Evolutionary conservation across 345 rosid genomes (phyloP).

Genomic region (Rhizophora apiculata): DNA sequence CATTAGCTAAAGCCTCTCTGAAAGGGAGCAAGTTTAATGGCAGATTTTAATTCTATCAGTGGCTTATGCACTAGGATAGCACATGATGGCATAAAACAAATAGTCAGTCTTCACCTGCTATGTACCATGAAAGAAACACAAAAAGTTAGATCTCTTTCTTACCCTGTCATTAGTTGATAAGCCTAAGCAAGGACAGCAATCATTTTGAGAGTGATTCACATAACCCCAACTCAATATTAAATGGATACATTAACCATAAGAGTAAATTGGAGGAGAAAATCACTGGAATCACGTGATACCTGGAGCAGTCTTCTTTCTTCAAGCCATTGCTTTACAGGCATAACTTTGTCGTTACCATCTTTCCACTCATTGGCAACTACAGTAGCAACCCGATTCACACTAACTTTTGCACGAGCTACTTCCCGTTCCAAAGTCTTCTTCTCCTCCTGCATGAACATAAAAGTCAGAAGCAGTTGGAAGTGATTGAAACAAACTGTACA

Average conservation of each 20-base stretch:
- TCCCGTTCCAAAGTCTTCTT: constrained; percentile 45
- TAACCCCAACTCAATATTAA: not conserved
- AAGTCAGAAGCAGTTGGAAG: constrained; percentile 21
- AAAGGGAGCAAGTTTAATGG: not conserved
- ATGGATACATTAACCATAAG: not conserved
- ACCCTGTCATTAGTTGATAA: not conserved
- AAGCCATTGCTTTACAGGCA: constrained; percentile 53
- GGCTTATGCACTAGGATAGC: not conserved
- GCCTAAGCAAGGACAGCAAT: not conserved
- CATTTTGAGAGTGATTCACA: not conserved
- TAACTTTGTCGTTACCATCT: constrained; percentile 50
- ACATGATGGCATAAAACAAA: not conserved
- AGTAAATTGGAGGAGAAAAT: not conserved
- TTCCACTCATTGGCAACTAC: constrained; percentile 57
- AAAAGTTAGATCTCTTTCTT: not conserved
- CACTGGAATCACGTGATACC: constrained; percentile 20
- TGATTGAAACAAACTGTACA: constrained; percentile 1
- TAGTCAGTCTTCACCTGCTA: not conserved
- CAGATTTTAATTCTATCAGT: not conserved
- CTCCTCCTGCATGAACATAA: constrained; percentile 37
- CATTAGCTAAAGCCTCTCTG: not conserved
- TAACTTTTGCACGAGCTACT: constrained; percentile 49
- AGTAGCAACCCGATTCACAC: constrained; percentile 48
- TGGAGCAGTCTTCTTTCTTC: constrained; percentile 46
- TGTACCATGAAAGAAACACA: not conserved